phyloP scores from a whole-genome alignment of 1,284 basidiomycete species.

The Ceraceosorus guamensis region DNA sequence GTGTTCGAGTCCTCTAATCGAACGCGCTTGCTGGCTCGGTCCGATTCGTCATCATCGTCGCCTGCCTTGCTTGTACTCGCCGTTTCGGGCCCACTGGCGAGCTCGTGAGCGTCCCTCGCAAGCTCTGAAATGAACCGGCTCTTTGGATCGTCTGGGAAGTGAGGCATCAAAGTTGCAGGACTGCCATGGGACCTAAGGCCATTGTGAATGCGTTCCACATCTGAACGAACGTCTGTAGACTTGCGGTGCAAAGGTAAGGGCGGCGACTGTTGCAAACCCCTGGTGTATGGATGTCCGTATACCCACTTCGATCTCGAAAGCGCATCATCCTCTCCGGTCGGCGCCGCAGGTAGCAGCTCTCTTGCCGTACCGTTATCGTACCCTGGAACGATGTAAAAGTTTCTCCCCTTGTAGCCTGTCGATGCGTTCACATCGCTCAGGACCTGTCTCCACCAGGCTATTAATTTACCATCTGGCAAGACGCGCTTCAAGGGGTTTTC shows the following conservation, averaged over 20 bases:
- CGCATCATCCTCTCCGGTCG: not conserved
- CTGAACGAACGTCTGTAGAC: too few relatives aligned
- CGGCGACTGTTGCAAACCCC: conserved; percentile 8
- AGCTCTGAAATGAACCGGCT: conserved; percentile 46
- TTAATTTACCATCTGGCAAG: conserved; percentile 70
- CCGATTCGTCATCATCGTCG: not conserved
- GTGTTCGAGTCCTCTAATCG: not conserved
- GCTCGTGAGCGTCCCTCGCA: conserved; percentile 37
- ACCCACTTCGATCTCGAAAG: conserved; percentile 19
- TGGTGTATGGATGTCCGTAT: conserved; percentile 44
- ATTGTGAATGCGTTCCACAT: conserved; percentile 23
- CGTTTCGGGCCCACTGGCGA: not conserved
- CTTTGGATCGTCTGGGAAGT: conserved; percentile 46
- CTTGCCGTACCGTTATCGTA: conserved; percentile 33
- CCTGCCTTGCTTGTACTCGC: not conserved
- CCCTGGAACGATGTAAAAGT: conserved; percentile 43
- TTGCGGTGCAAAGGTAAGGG: conserved; percentile 35
- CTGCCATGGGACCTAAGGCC: too few relatives aligned
- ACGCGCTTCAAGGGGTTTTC: conserved; percentile 65
- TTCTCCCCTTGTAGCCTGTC: conserved; percentile 11
- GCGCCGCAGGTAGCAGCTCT: conserved; percentile 31
- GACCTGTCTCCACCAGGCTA: conserved; percentile 76
- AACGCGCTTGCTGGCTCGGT: not conserved
- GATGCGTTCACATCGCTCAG: conserved; percentile 23
- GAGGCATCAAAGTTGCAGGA: conserved; percentile 44